A percentile compares a stretch with the other conserved stretches of the same genome.
These are phyloP conservation scores for Leucocoprinus birnbaumii DNA, from an alignment of 768 basidiomycete genomes.

Conservation along the genomic window DNA sequence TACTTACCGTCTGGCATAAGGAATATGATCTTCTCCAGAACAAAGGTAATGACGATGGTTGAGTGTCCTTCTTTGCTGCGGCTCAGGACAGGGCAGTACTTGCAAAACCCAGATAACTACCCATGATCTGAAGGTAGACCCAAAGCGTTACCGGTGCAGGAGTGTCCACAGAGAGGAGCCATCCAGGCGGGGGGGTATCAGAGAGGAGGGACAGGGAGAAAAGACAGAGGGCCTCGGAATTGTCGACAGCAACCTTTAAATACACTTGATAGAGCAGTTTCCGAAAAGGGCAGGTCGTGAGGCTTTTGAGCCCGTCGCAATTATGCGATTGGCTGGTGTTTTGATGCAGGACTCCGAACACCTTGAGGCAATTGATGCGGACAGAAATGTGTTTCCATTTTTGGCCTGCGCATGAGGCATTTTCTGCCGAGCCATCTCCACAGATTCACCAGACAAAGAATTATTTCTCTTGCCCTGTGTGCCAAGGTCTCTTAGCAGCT, in stretches of 20 bases:
- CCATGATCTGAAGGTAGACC: too few species aligned
- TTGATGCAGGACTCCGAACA: conserved; percentile 25
- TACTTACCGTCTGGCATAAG: too few species aligned
- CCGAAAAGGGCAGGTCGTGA: conserved; percentile 22
- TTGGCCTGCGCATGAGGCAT: conserved; percentile 2
- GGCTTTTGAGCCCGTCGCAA: conserved; percentile 43
- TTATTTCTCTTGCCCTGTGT: conserved; percentile 5
- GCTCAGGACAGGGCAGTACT: too few species aligned
- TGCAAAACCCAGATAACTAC: too few species aligned
- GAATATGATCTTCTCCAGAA: too few species aligned
- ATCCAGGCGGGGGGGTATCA: not conserved
- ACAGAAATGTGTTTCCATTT: too few species aligned
- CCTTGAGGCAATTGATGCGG: conserved; percentile 8
- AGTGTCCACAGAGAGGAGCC: not conserved
- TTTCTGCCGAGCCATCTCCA: conserved; percentile 5
- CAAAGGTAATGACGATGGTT: too few species aligned
- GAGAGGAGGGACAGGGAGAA: conserved; percentile 6
- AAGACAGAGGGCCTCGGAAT: not conserved
- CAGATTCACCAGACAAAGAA: conserved; percentile 6
- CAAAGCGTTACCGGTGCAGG: too few species aligned
- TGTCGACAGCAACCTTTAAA: conserved; percentile 16
- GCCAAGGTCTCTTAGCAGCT: too few species aligned
- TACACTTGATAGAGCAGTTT: conserved; percentile 15
- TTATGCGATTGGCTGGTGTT: conserved; percentile 42
- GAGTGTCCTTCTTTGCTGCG: too few species aligned